Conservation (phyloP, 768 basidiomycete genomes). For the Xerocomus brunneocitrinus region DNA sequence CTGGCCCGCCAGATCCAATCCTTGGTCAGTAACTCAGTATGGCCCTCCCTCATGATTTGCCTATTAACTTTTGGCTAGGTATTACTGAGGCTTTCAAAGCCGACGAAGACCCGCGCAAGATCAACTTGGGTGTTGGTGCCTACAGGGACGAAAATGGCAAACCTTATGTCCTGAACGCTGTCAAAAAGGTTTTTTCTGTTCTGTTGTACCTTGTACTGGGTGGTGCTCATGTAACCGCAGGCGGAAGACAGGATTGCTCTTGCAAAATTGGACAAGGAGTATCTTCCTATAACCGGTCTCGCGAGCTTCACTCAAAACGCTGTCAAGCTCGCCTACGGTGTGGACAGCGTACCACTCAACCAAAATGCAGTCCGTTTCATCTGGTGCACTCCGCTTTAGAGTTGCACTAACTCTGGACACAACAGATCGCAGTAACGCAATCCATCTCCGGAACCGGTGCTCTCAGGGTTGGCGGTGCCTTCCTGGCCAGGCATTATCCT, state of each 20-base stretch:
- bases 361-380: conserved; percentile 63
- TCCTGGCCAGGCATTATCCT: conserved; percentile 86
- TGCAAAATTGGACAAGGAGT: conserved; percentile 84
- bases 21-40: conserved; percentile 53
- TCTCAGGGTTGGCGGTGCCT: conserved; percentile 89
- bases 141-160: conserved; percentile 94
- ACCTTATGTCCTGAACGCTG: conserved; percentile 87
- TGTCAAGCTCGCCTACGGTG: conserved; percentile 86
- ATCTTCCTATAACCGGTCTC: conserved; percentile 92
- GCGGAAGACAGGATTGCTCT: conserved; percentile 71
- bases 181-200: conserved; percentile 62
- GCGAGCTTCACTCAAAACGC: conserved; percentile 82
- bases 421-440: conserved; percentile 83
- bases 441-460: conserved; percentile 98
- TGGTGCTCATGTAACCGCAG: conserved; percentile 32
- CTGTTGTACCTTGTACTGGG: not conserved
- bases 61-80: conserved; percentile 40
- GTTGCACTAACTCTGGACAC: conserved; percentile 1
- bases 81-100: conserved; percentile 96
- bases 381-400: not conserved
- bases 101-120: conserved; percentile 86
- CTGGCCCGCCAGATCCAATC: conserved; percentile 91
- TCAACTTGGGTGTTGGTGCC: conserved; percentile 96
- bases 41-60: not conserved
- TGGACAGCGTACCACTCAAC: conserved; percentile 66